Percentiles rank a stretch among this genome's conserved stretches.
phyloP scores from a whole-genome alignment of 2,329 filamentous ascomycete species.

The Sarocladium oryzae region DNA sequence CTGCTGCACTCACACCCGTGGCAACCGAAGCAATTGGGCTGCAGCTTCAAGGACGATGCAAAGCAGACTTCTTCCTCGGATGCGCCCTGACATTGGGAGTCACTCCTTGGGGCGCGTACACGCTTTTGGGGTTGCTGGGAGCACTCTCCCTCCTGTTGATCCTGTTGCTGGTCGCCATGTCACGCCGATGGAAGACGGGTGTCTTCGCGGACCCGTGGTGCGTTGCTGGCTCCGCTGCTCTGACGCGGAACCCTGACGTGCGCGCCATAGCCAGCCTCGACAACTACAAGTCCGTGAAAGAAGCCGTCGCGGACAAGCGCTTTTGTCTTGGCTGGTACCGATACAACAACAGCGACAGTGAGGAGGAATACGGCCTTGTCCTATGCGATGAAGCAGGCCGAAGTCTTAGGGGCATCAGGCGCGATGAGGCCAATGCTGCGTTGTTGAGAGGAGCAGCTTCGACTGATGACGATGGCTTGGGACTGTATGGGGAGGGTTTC shows the following conservation, averaged over 20 bases:
- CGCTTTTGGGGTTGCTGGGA: slow-evolving; percentile 25
- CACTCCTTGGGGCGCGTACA: slow-evolving; percentile 22
- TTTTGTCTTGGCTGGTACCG: slow-evolving; percentile 24
- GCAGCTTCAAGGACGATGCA: slow-evolving; percentile 26
- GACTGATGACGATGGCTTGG: not conserved
- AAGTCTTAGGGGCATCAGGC: slow-evolving; percentile 10
- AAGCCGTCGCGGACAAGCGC: slow-evolving; percentile 17
- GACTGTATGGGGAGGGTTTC: slow-evolving; percentile 13
- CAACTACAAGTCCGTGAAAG: slow-evolving; percentile 12
- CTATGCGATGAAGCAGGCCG: slow-evolving; percentile 20
- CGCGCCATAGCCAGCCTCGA: slow-evolving; percentile 13
- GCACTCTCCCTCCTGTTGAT: slow-evolving; percentile 23
- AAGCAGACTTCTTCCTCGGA: slow-evolving; percentile 18
- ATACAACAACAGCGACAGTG: slow-evolving; percentile 13
- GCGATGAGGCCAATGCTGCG: slow-evolving; percentile 5
- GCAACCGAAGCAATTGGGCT: slow-evolving; percentile 30
- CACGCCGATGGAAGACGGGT: slow-evolving; percentile 30
- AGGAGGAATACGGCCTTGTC: slow-evolving; percentile 26
- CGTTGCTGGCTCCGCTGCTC: slow-evolving; percentile 27
- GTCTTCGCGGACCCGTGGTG: slow-evolving; percentile 34
- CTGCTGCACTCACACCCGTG: slow-evolving; percentile 30
- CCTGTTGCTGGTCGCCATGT: slow-evolving; percentile 18
- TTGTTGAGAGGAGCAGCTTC: not conserved
- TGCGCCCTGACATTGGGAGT: slow-evolving; percentile 31
- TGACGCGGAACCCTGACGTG: slow-evolving; percentile 25